phyloP scores from a whole-genome alignment of 495 filamentous ascomycete species.

The Hamigera avellanea region DNA sequence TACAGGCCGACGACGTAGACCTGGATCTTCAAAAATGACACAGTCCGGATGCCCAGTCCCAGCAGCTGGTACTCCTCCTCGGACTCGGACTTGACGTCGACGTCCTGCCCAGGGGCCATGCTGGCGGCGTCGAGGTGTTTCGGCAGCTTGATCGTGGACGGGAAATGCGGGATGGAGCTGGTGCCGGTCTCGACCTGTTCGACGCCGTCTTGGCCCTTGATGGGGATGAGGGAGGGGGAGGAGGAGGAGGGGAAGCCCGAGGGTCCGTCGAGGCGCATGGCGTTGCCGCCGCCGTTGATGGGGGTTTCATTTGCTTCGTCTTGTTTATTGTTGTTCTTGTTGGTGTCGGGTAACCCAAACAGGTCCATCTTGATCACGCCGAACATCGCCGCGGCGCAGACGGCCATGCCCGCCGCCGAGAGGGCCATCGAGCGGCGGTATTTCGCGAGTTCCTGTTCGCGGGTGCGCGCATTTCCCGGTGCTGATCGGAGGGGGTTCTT shows the following conservation, averaged over 20 bases:
- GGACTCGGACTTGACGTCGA: slow-evolving; percentile 8
- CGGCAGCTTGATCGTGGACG: slow-evolving; percentile 55
- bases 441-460: slow-evolving; percentile 13
- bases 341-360: slow-evolving; percentile 18
- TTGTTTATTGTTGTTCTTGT: no score
- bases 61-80: slow-evolving; percentile 70
- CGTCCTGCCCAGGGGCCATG: slow-evolving; percentile 25
- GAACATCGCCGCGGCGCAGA: slow-evolving; percentile 26
- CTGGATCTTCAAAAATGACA: slow-evolving; percentile 80
- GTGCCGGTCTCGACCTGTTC: slow-evolving; percentile 75
- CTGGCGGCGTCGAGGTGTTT: slow-evolving; percentile 20
- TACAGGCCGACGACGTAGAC: slow-evolving; percentile 94
- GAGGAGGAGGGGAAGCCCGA: slow-evolving; percentile 22
- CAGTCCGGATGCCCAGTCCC: slow-evolving; percentile 76
- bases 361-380: slow-evolving; percentile 26
- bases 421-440: slow-evolving; percentile 21
- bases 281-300: slow-evolving; percentile 3
- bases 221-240: slow-evolving; percentile 25
- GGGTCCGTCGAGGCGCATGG: slow-evolving; percentile 30
- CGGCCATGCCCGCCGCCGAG: slow-evolving; percentile 25
- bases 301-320: slow-evolving; percentile 1
- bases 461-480: slow-evolving; percentile 3
- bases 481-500: slow-evolving; percentile 7
- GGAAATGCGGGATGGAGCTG: slow-evolving; percentile 71
- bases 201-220: slow-evolving; percentile 42